Percentiles rank a stretch among this genome's conserved stretches.
phyloP scores from a whole-genome alignment of 2,329 filamentous ascomycete species.

The Colletotrichum gigasporum region DNA sequence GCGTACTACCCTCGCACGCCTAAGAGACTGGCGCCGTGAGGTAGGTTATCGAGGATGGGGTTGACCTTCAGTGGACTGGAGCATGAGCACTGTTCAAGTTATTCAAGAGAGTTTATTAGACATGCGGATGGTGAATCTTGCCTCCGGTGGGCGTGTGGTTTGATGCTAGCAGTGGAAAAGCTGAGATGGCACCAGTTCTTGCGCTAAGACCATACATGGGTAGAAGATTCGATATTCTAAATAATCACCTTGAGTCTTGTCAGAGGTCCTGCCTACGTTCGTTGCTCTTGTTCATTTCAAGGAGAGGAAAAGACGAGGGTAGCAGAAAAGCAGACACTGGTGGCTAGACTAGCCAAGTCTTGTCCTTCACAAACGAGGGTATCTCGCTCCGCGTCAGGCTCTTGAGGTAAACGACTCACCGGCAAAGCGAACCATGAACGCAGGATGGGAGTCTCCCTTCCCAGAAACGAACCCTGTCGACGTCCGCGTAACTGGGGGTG shows the following conservation, averaged over 20 bases:
- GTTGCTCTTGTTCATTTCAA: too few species aligned
- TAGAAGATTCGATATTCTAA: not conserved
- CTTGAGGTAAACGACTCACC: too few species aligned
- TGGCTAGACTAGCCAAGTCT: too few species aligned
- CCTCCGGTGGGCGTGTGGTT: not conserved
- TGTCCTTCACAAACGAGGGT: too few species aligned
- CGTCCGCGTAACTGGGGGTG: too few species aligned
- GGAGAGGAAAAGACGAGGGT: too few species aligned
- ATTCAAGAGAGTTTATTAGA: not conserved
- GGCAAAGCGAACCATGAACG: too few species aligned
- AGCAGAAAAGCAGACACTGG: too few species aligned
- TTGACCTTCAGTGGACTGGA: not conserved
- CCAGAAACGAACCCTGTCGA: too few species aligned
- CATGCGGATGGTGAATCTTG: not conserved
- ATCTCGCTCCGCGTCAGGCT: too few species aligned
- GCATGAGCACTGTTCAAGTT: not conserved
- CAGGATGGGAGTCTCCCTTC: too few species aligned
- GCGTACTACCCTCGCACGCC: slow-evolving; percentile 68
- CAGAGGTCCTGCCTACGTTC: too few species aligned
- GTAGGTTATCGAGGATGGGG: not conserved
- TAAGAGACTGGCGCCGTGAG: slow-evolving; percentile 64
- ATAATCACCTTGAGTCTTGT: not conserved
- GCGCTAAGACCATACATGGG: not conserved
- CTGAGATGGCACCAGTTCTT: not conserved
- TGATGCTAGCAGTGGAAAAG: not conserved